A percentile compares a stretch with the other conserved stretches of the same genome.
Evolutionary conservation across 352 stramenopile species (phyloP).

Genomic region (Globisporangium canariense): DNA sequence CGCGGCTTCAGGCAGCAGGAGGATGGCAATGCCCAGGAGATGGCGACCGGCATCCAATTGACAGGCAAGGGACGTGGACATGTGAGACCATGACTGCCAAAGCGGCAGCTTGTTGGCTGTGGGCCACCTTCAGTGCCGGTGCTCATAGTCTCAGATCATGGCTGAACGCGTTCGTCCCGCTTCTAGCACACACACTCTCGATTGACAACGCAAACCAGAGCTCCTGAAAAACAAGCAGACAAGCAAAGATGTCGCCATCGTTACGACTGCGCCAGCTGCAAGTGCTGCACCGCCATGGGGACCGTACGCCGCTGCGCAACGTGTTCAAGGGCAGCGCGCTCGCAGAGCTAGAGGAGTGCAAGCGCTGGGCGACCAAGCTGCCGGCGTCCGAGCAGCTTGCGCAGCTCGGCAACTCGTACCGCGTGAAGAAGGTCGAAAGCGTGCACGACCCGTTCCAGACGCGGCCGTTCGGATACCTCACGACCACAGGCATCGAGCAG

Average conservation of each 20-base stretch:
- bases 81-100: not conserved
- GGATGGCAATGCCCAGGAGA: not conserved
- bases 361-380: constrained; percentile 45
- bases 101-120: not conserved
- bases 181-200: constrained; percentile 2
- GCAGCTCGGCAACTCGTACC: constrained; percentile 32
- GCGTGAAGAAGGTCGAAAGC: constrained; percentile 17
- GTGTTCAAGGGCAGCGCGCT: constrained; percentile 38
- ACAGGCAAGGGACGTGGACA: not conserved
- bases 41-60: not conserved
- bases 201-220: not conserved
- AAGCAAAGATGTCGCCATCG: constrained; percentile 13
- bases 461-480: constrained; percentile 68
- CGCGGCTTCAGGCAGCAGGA: not conserved
- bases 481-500: constrained; percentile 55
- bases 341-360: constrained; percentile 35
- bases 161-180: not conserved
- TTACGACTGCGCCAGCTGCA: constrained; percentile 72
- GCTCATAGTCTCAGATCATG: not conserved
- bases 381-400: constrained; percentile 33
- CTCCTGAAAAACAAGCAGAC: not conserved
- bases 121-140: not conserved
- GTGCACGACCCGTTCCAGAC: constrained; percentile 39
- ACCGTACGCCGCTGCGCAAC: constrained; percentile 75
- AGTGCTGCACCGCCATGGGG: constrained; percentile 74